phyloP scores from a whole-genome alignment of 2,329 filamentous ascomycete species.

The Apiospora koreana region DNA sequence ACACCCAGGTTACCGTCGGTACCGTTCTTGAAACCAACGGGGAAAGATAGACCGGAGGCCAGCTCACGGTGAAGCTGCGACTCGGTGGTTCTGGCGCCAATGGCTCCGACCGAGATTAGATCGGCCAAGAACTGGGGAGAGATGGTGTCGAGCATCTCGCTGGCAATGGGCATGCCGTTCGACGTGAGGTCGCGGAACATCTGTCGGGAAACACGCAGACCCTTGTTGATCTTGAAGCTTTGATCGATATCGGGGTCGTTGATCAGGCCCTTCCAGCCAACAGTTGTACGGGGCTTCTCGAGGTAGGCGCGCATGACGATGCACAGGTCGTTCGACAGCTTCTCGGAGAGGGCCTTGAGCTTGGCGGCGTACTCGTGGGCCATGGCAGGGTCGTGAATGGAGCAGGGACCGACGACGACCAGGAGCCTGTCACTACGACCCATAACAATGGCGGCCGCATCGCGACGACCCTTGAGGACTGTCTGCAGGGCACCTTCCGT shows the following conservation, averaged over 20 bases:
- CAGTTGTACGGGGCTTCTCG: conserved; percentile 96
- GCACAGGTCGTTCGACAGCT: conserved; percentile 79
- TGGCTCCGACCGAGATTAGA: conserved; percentile 91
- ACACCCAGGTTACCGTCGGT: conserved; percentile 91
- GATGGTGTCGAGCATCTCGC: conserved; percentile 98
- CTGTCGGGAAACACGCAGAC: conserved; percentile 86
- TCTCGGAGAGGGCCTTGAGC: conserved; percentile 75
- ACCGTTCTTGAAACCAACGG: conserved; percentile 99
- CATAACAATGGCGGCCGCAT: conserved; percentile 74
- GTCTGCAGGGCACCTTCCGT: conserved; percentile 63
- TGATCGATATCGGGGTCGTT: conserved; percentile 98
- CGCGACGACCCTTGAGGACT: conserved; percentile 69
- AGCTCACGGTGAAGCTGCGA: conserved; percentile 95
- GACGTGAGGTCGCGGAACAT: conserved; percentile 89
- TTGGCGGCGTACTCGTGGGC: conserved; percentile 86
- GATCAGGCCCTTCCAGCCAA: conserved; percentile 99
- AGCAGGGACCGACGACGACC: conserved; percentile 94
- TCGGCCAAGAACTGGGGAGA: conserved; percentile 97
- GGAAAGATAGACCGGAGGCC: conserved; percentile 92
- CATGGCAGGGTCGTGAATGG: conserved; percentile 88
- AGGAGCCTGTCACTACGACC: conserved; percentile 83
- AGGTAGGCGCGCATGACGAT: conserved; percentile 99
- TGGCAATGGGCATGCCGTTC: conserved; percentile 90
- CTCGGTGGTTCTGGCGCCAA: conserved; percentile 94
- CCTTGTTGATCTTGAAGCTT: conserved; percentile 99